Evolutionary conservation across 164 flowering plant species (phyloP).

Genomic region (Vitis labrusca): DNA sequence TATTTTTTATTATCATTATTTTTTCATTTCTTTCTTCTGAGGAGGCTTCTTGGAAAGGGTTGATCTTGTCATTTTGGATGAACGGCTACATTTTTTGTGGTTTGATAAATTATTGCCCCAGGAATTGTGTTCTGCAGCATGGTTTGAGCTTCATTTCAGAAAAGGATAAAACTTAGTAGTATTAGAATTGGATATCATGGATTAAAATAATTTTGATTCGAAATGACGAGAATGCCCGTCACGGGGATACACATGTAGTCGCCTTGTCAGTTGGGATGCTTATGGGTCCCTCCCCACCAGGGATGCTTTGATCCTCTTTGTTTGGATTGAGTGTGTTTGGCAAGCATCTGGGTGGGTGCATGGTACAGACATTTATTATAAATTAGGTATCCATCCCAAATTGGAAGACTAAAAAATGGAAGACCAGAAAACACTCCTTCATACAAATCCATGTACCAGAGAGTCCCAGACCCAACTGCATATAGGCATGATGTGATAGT

Average conservation of each 20-base stretch:
- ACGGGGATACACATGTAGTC: slow-evolving; percentile 1
- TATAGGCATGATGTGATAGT: slow-evolving; percentile 11
- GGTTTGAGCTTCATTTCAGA: background rate
- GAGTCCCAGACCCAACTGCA: slow-evolving; percentile 14
- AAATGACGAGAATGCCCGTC: slow-evolving; percentile 7
- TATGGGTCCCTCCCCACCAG: slow-evolving; percentile 16
- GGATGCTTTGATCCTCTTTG: background rate
- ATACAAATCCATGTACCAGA: slow-evolving; percentile 4
- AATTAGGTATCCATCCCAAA: slow-evolving; percentile 20
- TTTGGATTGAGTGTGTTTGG: too few species aligned
- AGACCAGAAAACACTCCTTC: slow-evolving; percentile 14
- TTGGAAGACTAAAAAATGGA: slow-evolving; percentile 5
- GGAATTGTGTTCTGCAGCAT: too few species aligned
- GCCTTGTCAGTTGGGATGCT: slow-evolving; percentile 1
- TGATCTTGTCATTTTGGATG: slow-evolving; percentile 8
- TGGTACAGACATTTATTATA: slow-evolving; percentile 9
- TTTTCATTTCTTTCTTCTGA: slow-evolving; percentile 1
- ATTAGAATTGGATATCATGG: background rate
- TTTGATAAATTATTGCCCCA: too few species aligned
- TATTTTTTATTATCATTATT: background rate
- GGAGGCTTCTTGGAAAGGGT: slow-evolving; percentile 14
- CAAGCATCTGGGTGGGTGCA: slow-evolving; percentile 4
- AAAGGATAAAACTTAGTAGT: background rate
- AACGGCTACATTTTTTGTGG: background rate
- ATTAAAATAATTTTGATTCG: background rate